Conservation (phyloP, 768 basidiomycete species). For the Pilatotrama ljubarskyi region DNA sequence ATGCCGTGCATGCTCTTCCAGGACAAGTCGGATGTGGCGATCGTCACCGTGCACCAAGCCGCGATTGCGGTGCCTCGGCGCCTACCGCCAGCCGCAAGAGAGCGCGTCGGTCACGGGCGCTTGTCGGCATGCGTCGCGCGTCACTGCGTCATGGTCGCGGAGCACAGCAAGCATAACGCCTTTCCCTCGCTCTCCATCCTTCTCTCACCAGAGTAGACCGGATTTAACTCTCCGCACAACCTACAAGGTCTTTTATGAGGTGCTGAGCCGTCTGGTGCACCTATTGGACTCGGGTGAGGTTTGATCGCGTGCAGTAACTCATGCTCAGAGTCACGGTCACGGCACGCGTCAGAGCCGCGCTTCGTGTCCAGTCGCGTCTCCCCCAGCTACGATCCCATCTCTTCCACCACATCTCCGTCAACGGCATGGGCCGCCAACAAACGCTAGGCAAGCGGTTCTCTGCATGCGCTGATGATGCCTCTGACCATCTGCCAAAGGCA, state of each 20-base stretch:
- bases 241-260: neutral
- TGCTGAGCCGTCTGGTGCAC: neutral
- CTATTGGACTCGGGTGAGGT: neutral
- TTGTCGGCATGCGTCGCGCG: neutral
- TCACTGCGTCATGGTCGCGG: conserved; percentile 8
- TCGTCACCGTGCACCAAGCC: too few species aligned
- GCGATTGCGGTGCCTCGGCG: too few species aligned
- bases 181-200: neutral
- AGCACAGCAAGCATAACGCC: neutral
- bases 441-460: conserved; percentile 54
- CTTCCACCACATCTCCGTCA: conserved; percentile 8
- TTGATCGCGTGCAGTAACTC: conserved; percentile 22
- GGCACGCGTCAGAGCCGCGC: conserved; percentile 27
- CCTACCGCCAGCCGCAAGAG: too few species aligned
- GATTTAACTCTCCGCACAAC: neutral
- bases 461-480: neutral
- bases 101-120: conserved; percentile 17
- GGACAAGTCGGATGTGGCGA: too few species aligned
- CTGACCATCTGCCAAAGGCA: conserved; percentile 45
- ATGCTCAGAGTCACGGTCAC: conserved; percentile 29
- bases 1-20: too few species aligned
- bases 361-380: conserved; percentile 20
- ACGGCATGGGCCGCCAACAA: conserved; percentile 67
- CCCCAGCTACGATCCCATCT: conserved; percentile 12
- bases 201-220: neutral